Evolutionary conservation across 1,139 yeast species (phyloP), one percentile per base, ranked within the genome.

Genomic region (Kurtzmaniella quercitrusa): DNA sequence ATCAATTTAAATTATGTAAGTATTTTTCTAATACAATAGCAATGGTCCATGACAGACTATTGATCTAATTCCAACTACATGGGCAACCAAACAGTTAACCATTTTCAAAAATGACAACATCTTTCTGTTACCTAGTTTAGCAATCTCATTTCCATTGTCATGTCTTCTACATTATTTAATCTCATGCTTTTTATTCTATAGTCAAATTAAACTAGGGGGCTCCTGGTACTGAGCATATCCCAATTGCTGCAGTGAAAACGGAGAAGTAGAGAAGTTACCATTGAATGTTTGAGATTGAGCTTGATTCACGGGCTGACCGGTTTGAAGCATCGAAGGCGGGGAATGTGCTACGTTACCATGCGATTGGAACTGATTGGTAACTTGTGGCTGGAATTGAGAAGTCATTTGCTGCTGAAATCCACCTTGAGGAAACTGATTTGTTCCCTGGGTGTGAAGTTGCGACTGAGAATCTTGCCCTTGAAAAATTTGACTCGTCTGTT

Each of bases 141-240:
- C n/a, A n/a, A n/a, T n/a, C n/a, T n/a, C n/a, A n/a, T n/a, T n/a
- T n/a, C n/a, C n/a, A n/a, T n/a, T n/a, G n/a, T n/a, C n/a, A n/a
- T n/a, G n/a, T n/a, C n/a, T 27, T 12, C 33, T 27, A 27, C 33
- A 12, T 6, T 27, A 6, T 10, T 11, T 27, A 10, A 27, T 12
- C 6, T 12, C 33, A 27, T 27, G 33, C n/a, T 33, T 16, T 33
- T 14, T 5, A 10, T 16, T 33, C 25, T 19, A 18, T 18, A 9
- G 7, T 40, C 25, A 57, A 37, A 53, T 63, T 44, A 63, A 59
- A 48, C 68, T 64, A 23, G 68, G 68, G 25, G 47, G 50, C 37
- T 47, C 54, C 27, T 43, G 51, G 17, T 44, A 44, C 17, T 44
- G 51, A 39, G 36, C 23, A 29, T 43, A 18, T 36, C 44, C 37